Percentiles rank a stretch among this genome's conserved stretches.
Conservation (phyloP, 1,284 basidiomycete genomes). For the Cryptococcus hybrid region DNA sequence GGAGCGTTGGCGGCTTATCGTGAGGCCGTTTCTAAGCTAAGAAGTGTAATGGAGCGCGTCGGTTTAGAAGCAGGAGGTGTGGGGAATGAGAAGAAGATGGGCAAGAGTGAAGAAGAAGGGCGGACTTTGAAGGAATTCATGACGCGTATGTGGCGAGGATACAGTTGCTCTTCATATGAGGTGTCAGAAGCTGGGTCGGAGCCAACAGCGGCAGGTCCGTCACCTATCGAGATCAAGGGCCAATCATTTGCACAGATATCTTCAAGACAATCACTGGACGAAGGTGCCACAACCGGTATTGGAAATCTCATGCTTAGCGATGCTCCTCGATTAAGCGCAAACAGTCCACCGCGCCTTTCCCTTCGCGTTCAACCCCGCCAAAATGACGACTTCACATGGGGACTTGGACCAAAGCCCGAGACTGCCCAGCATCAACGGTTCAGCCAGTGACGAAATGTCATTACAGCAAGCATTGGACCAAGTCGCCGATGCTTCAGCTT, state of each 20-base stretch:
- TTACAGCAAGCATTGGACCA: slow-evolving; percentile 17
- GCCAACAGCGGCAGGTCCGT: neutral
- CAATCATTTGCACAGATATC: neutral
- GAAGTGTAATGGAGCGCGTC: slow-evolving; percentile 50
- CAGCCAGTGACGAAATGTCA: slow-evolving; percentile 2
- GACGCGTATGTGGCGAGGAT: slow-evolving; percentile 50
- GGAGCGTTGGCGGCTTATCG: slow-evolving; percentile 47
- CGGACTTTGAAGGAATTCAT: slow-evolving; percentile 48
- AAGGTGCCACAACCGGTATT: slow-evolving; percentile 16
- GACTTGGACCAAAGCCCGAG: neutral
- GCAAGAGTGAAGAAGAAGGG: slow-evolving; percentile 47
- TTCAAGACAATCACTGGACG: too few species aligned
- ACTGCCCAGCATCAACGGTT: slow-evolving; percentile 7
- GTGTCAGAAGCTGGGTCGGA: neutral
- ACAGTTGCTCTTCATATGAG: slow-evolving; percentile 39
- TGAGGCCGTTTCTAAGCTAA: slow-evolving; percentile 46
- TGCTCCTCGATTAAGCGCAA: too few species aligned
- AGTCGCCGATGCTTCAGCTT: slow-evolving; percentile 4
- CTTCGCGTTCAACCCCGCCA: too few species aligned
- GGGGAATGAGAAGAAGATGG: slow-evolving; percentile 7
- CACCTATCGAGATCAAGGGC: neutral
- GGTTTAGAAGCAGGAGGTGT: slow-evolving; percentile 30
- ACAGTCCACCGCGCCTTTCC: slow-evolving; percentile 6
- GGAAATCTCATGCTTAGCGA: slow-evolving; percentile 28
- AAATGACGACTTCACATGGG: too few species aligned